Evolutionary conservation across 2,329 filamentous ascomycete species (phyloP), one percentile per base, ranked within the genome.

Genomic region (Bipolaris victoriae): DNA sequence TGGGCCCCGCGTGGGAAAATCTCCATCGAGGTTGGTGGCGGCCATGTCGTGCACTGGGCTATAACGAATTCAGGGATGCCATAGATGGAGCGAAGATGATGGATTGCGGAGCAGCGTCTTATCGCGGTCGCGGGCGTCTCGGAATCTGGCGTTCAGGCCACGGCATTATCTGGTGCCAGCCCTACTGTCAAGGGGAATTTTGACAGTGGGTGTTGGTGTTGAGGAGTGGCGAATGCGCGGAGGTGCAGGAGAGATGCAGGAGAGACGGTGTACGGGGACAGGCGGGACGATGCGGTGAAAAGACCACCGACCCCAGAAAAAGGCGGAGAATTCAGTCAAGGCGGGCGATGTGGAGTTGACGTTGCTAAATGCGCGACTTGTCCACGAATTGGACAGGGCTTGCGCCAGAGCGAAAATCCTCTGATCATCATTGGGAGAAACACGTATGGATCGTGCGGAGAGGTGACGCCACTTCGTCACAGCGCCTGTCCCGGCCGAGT

Each of bases 1-100:
- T 5, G 74, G 73, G 16, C 69, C 71, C 52, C 75, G 64, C 7
- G 68, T 67, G 7, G 63, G 50, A 33, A 64, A 65, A 60, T 67
- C 60, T 59, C 66, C 56, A 48, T 57, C 36, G 37, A 55, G 48
- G 40, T 48, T 57, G 43, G 52, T 50, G 5, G 57, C 64, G 57
- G 68, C 61, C 74, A 76, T 76, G 49, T 57, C 65, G 62, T 65
- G 47, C 52, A 61, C 58, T 50, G 46, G 33, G 39, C 50, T 54
- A 57, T 13, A 31, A 20, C 39, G 33, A 53, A 31, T 47, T 52
- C 52, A 47, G 52, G 57, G 54, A 58, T 55, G 48, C 48, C 57
- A 58, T 58, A 29, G 20, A 53, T 39, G 31, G 40, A 15, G 26
- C 49, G 22, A n/a, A 35, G 26, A 39, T 9, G 18, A 2, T 22